Evolutionary conservation across 495 filamentous ascomycete species (phyloP).

Genomic region (Hypoxylon rickii): DNA sequence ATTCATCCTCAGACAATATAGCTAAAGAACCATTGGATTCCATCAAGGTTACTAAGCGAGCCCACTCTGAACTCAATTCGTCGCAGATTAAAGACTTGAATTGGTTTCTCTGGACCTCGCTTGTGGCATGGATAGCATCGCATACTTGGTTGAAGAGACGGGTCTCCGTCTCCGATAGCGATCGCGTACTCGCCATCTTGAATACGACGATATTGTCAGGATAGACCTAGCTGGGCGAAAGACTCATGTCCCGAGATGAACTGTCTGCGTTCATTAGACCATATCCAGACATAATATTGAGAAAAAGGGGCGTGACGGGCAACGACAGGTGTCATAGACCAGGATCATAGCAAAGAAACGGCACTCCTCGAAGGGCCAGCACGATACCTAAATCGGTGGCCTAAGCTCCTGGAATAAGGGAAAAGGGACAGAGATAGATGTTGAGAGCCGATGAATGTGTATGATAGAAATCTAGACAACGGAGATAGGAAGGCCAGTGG

Average conservation of each 20-base stretch:
- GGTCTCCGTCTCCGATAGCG: constrained; percentile 20
- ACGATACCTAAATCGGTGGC: no score
- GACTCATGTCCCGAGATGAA: not conserved
- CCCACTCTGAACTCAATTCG: constrained; percentile 21
- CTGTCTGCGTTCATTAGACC: no score
- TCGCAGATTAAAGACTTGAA: constrained; percentile 16
- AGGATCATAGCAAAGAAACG: no score
- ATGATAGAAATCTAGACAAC: no score
- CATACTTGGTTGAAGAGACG: constrained; percentile 27
- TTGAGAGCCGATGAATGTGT: no score
- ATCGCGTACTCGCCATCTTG: constrained; percentile 13
- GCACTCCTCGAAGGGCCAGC: no score
- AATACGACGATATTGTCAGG: not conserved
- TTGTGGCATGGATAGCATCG: constrained; percentile 11
- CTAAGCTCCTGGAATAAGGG: no score
- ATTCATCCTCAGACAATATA: constrained; percentile 26
- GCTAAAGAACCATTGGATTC: constrained; percentile 22
- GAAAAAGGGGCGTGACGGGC: no score
- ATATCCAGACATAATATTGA: no score
- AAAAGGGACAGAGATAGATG: no score
- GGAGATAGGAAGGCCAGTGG: not conserved
- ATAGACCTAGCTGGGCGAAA: not conserved
- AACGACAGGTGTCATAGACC: no score
- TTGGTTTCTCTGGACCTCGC: constrained; percentile 12
- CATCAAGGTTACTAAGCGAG: constrained; percentile 13